A percentile compares a stretch with the other conserved stretches of the same genome.
Conservation (phyloP, 257 asterid genomes). For the Capsicum rhomboideum region DNA sequence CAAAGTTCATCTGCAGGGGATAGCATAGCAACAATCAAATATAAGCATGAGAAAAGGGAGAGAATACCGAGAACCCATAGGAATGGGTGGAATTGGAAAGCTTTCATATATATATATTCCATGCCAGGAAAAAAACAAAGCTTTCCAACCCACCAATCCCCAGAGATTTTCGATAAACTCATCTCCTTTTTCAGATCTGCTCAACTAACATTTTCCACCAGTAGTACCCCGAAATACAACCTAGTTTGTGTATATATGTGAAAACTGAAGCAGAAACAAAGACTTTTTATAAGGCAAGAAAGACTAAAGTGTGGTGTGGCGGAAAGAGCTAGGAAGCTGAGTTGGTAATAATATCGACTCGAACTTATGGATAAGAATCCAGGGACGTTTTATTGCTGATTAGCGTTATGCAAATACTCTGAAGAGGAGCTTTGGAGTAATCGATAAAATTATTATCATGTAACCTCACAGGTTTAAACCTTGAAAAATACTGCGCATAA, state of each 20-base stretch:
- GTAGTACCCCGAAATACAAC: neutral
- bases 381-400: too few species aligned
- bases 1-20: neutral
- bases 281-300: neutral
- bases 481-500: too few species aligned
- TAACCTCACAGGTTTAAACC: too few species aligned
- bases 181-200: slow-evolving; percentile 27
- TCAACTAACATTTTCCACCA: neutral
- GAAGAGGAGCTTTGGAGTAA: too few species aligned
- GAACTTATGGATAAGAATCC: neutral
- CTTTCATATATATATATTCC: neutral
- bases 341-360: neutral
- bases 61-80: slow-evolving; percentile 24
- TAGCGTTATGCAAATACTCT: too few species aligned
- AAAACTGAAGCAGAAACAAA: neutral
- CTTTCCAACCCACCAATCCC: slow-evolving; percentile 48
- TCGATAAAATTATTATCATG: too few species aligned
- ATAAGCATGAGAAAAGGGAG: slow-evolving; percentile 20
- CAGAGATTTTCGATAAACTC: slow-evolving; percentile 15
- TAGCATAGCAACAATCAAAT: neutral
- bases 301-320: neutral
- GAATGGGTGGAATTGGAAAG: slow-evolving; percentile 55
- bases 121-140: neutral
- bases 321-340: neutral
- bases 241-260: neutral